These are phyloP conservation scores for Scopulariopsis brevicaulis DNA, from an alignment of 2,329 filamentous ascomycete species.

Conservation along the genomic window DNA sequence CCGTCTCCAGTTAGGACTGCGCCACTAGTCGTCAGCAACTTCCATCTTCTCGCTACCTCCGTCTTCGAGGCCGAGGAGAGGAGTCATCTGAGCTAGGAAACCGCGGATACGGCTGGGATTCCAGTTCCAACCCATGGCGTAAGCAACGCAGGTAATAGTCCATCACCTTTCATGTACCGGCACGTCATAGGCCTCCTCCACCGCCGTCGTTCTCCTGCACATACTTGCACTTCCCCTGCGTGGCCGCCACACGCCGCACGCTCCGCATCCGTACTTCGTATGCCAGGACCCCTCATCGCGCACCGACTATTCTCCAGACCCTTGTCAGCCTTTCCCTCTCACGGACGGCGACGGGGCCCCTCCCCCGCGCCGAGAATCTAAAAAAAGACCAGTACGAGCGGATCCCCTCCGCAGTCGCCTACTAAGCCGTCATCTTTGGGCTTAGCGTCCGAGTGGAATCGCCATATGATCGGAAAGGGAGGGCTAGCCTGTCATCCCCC, in stretches of 20 bases:
- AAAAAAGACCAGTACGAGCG: constrained; percentile 1
- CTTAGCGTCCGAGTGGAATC: neutral
- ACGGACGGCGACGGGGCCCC: neutral
- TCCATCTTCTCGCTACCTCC: neutral
- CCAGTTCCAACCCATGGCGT: neutral
- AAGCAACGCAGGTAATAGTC: neutral
- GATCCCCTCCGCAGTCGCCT: neutral
- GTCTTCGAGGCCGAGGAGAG: neutral
- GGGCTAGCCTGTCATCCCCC: neutral
- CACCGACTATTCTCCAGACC: neutral
- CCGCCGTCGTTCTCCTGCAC: constrained; percentile 9
- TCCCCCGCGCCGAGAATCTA: neutral
- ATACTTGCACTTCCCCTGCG: neutral
- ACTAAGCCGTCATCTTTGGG: constrained; percentile 2
- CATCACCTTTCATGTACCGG: neutral
- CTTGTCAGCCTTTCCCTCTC: neutral
- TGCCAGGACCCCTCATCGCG: neutral
- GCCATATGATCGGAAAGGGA: neutral
- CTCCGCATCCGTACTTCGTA: neutral
- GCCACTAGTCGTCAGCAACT: constrained; percentile 1
- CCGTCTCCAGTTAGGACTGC: neutral
- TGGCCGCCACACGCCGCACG: neutral
- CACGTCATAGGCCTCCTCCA: constrained; percentile 7
- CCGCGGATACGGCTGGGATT: neutral
- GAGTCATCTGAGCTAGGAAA: neutral